Evolutionary conservation across 805 yeast species (phyloP).

Genomic region (Hermanozyma aechmeae): DNA sequence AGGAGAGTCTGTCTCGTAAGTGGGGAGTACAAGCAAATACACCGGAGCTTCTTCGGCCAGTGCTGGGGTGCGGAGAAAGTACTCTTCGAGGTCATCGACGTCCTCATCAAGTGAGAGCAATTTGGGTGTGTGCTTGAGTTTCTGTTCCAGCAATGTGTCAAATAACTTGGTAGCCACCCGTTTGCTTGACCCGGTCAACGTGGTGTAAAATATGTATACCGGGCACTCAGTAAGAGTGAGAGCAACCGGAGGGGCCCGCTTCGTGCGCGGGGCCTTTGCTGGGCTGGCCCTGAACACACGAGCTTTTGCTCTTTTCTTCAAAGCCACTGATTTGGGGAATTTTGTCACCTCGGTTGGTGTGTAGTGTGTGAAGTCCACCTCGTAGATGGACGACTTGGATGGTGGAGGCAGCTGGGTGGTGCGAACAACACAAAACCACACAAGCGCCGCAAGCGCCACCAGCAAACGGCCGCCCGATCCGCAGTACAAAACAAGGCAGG

Average conservation of each 20-base stretch:
- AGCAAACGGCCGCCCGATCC: conserved; percentile 36
- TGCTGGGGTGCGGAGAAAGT: conserved; percentile 57
- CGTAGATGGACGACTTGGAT: conserved; percentile 30
- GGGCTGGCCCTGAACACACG: conserved; percentile 29
- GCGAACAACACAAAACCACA: conserved; percentile 4
- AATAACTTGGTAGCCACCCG: conserved; percentile 51
- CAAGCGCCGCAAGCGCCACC: conserved; percentile 16
- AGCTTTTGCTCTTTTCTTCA: conserved; percentile 12
- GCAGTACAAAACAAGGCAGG: conserved; percentile 20
- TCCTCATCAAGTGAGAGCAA: conserved; percentile 70
- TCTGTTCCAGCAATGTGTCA: conserved; percentile 14
- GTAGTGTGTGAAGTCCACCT: conserved; percentile 33
- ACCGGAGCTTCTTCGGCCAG: conserved; percentile 27
- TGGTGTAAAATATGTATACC: conserved; percentile 66
- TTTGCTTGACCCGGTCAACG: conserved; percentile 77
- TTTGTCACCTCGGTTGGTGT: conserved; percentile 15
- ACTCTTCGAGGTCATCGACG: conserved; percentile 75
- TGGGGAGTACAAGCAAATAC: conserved; percentile 73
- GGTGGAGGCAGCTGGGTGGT: neutral
- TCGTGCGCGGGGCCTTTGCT: conserved; percentile 29
- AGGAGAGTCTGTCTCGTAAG: conserved; percentile 90
- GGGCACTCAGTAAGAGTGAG: conserved; percentile 42
- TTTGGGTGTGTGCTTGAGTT: conserved; percentile 36
- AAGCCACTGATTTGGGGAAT: conserved; percentile 2
- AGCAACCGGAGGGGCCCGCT: no score